Evolutionary conservation across 108 stramenopile genomes (phyloP).

Genomic region (Cyclotella cryptica): DNA sequence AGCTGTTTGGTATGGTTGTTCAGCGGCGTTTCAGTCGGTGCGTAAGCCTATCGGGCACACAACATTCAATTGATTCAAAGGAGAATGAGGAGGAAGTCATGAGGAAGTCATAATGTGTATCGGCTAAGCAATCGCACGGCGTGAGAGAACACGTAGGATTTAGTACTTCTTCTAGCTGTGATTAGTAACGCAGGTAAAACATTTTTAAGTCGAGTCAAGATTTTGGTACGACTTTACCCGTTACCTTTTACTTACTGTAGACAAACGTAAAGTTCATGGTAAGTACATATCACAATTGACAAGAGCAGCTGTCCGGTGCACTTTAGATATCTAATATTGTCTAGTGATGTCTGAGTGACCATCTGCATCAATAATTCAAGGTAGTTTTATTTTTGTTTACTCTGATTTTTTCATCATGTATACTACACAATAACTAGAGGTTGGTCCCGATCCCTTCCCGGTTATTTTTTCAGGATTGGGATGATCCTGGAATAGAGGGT

Average conservation of each 20-base stretch:
- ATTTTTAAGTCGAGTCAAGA: not conserved
- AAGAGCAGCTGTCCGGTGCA: too few species aligned
- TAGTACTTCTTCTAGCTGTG: not conserved
- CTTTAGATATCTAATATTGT: too few species aligned
- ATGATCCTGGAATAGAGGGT: too few species aligned
- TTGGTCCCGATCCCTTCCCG: too few species aligned
- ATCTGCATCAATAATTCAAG: too few species aligned
- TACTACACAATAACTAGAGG: too few species aligned
- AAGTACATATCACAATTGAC: too few species aligned
- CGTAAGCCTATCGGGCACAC: not conserved
- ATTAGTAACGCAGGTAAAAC: not conserved
- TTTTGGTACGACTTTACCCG: not conserved
- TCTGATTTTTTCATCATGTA: too few species aligned
- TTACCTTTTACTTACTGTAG: too few species aligned
- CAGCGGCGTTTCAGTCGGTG: not conserved
- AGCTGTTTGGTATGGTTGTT: not conserved
- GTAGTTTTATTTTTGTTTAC: too few species aligned
- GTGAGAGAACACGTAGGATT: not conserved
- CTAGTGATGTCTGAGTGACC: too few species aligned
- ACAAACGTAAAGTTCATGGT: not conserved
- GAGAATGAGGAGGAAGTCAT: not conserved
- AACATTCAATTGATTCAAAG: not conserved
- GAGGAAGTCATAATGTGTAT: not conserved
- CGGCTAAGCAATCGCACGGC: not conserved
- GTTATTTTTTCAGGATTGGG: too few species aligned